Base-by-base conservation (phyloP, 306 rosid species). In the Erythrophleum fordii region DNA sequence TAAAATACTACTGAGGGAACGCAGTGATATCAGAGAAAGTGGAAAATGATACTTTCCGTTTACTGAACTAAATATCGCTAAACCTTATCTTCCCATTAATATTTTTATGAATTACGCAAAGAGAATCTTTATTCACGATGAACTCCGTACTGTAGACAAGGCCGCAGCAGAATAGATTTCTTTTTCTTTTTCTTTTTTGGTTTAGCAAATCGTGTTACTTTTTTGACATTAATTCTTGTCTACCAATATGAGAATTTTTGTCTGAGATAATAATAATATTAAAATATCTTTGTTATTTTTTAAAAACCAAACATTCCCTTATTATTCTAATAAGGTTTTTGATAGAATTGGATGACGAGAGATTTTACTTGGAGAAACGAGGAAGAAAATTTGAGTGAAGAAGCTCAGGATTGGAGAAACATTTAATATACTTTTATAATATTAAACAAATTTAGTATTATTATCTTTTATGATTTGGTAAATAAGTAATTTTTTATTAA, bases 21-120 rank as follows among this genome's bases (percentile, higher is more conserved):
- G n/a, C n/a, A n/a, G n/a, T n/a, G n/a, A n/a, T n/a, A n/a, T n/a
- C 62, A 81, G 53, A 81, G 82, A 46, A 79, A 82, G 79, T 53
- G 20, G 86, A 75, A 79, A 76, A 66, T 64, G 82, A 86, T 77
- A 46, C 61, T 60, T 60, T 28, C 35, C 53, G 68, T 78, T 81
- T 67, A 73, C 80, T 45, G 13, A 49, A 16, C 58, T 44, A 75
- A 75, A 75, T 20, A 20, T 52, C 39, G 51, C 64, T 17, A 39
- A 53, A 5, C 46, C 78, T 78, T 82, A 74, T 85, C 88, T 77
- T 85, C 65, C 60, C 41, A 46, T 6, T 11, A 14, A 37, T 59
- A 73, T 58, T 10, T 56, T 76, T n/a, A 22, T 62, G 44, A 80
- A 62, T 22, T 55, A 55, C 65, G 69, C 69, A 16, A 78, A 31